These are phyloP conservation scores for Venturia effusa DNA, from an alignment of 2,329 filamentous ascomycete genomes.

Conservation along the genomic window DNA sequence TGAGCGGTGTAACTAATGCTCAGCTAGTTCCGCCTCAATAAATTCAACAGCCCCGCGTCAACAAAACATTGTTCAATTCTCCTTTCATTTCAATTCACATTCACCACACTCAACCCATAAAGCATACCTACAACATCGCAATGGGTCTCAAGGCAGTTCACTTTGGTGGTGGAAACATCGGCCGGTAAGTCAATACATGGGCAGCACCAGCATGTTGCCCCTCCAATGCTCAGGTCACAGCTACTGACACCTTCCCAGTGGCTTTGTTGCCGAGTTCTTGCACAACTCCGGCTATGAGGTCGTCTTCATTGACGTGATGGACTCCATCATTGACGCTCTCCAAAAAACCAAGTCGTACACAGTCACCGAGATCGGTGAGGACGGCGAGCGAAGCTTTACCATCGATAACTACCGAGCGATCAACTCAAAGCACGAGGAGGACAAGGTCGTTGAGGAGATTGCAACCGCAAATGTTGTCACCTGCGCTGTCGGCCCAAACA, in stretches of 20 bases:
- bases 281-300: slow-evolving; percentile 94
- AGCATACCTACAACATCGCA: background rate
- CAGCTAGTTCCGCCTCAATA: background rate
- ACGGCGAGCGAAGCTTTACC: slow-evolving; percentile 67
- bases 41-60: background rate
- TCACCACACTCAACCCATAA: background rate
- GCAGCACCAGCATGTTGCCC: background rate
- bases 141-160: slow-evolving; percentile 33
- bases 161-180: slow-evolving; percentile 44
- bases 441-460: slow-evolving; percentile 74
- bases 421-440: slow-evolving; percentile 82
- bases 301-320: slow-evolving; percentile 90
- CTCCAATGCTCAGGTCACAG: background rate
- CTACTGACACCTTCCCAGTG: slow-evolving; percentile 24
- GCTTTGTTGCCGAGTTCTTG: slow-evolving; percentile 59
- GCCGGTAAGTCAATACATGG: slow-evolving; percentile 21
- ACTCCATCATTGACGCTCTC: slow-evolving; percentile 67
- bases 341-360: slow-evolving; percentile 69
- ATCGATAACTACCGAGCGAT: slow-evolving; percentile 96
- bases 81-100: background rate
- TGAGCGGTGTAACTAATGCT: background rate
- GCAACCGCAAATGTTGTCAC: slow-evolving; percentile 82
- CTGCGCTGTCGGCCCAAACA: slow-evolving; percentile 91
- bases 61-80: background rate
- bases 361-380: slow-evolving; percentile 83